Conservation (phyloP, 2,329 filamentous ascomycete genomes). For the Pezicula radicicola region DNA sequence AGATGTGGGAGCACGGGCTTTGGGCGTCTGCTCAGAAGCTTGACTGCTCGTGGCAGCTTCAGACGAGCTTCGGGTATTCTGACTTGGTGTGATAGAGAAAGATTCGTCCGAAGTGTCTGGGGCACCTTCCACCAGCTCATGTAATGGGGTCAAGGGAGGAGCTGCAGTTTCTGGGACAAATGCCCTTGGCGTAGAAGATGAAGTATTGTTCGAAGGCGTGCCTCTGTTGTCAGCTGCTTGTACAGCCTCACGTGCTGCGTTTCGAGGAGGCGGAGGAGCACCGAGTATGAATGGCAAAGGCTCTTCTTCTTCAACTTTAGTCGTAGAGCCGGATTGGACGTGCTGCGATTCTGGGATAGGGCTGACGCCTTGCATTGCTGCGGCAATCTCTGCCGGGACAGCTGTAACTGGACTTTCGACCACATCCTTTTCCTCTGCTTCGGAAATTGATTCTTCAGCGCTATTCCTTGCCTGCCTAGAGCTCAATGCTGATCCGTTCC, state of each 20-base stretch:
- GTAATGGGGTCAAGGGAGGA: constrained; percentile 28
- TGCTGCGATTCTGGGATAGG: constrained; percentile 11
- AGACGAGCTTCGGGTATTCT: constrained; percentile 11
- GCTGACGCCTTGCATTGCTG: constrained; percentile 21
- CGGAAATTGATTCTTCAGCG: constrained; percentile 23
- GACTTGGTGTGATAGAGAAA: constrained; percentile 18
- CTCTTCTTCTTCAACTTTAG: constrained; percentile 1
- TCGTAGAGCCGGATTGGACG: neutral
- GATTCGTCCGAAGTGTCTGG: constrained; percentile 27
- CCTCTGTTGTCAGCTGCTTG: neutral
- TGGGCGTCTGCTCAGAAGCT: constrained; percentile 3
- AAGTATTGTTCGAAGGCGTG: constrained; percentile 1
- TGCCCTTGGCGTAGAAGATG: constrained; percentile 4
- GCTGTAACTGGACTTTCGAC: constrained; percentile 12
- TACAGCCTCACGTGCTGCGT: constrained; percentile 1
- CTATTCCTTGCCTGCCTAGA: constrained; percentile 17
- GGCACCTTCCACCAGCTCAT: constrained; percentile 28
- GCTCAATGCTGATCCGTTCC: constrained; percentile 19
- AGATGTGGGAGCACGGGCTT: constrained; percentile 1
- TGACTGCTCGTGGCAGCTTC: constrained; percentile 10
- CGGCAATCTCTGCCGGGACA: constrained; percentile 19
- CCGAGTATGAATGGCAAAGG: constrained; percentile 17
- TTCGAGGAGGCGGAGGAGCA: constrained; percentile 21
- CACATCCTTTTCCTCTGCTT: constrained; percentile 23
- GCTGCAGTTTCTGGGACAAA: constrained; percentile 13